phyloP scores from a whole-genome alignment of 805 yeast genomes.

The Saturnispora sekii region DNA sequence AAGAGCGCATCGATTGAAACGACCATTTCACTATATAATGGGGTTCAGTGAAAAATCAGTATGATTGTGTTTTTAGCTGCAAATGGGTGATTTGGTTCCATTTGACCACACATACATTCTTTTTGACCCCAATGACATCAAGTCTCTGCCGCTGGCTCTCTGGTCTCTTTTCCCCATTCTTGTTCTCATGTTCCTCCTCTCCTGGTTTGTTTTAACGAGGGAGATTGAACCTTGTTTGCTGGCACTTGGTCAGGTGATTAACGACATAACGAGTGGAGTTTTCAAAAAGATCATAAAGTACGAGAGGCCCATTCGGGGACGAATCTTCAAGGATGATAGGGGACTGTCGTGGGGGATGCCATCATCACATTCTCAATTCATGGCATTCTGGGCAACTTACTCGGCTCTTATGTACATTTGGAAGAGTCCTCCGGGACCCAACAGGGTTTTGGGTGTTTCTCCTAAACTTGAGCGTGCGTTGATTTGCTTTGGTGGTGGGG shows the following conservation, averaged over 20 bases:
- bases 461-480: conserved; percentile 17
- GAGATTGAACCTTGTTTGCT: conserved; percentile 79
- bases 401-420: conserved; percentile 37
- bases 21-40: not conserved
- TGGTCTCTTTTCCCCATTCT: conserved; percentile 76
- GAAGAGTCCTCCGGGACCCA: conserved; percentile 27
- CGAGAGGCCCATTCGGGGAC: conserved; percentile 53
- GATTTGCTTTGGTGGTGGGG: conserved; percentile 12
- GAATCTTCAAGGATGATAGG: conserved; percentile 28
- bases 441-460: too few relatives aligned
- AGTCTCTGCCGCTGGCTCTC: conserved; percentile 52
- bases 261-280: conserved; percentile 63
- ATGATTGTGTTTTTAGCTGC: not conserved
- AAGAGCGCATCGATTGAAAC: not conserved
- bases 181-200: conserved; percentile 64
- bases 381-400: conserved; percentile 74
- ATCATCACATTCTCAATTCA: conserved; percentile 90
- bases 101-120: conserved; percentile 67
- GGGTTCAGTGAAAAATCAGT: not conserved
- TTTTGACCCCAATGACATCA: too few relatives aligned
- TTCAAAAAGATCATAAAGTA: conserved; percentile 56
- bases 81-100: conserved; percentile 32
- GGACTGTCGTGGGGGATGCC: conserved; percentile 83
- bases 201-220: conserved; percentile 75
- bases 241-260: conserved; percentile 76